Percentiles rank a stretch among this genome's conserved stretches.
Conservation (phyloP, 768 basidiomycete genomes). For the Clitopilus passeckerianus region DNA sequence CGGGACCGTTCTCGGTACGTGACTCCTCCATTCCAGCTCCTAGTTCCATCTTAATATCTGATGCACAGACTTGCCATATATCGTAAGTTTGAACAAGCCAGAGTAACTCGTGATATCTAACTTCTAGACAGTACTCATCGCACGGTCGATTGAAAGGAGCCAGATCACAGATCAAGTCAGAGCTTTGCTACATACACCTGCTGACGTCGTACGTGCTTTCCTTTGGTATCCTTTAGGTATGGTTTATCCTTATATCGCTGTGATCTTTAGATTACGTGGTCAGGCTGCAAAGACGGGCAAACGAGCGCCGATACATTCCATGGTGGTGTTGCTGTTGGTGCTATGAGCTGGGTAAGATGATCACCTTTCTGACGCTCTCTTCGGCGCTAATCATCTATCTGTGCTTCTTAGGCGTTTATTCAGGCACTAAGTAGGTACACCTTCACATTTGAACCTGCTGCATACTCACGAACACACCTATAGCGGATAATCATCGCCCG, state of each 20-base stretch:
- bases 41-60: neutral
- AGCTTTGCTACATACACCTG: constrained; percentile 48
- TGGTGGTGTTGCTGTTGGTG: constrained; percentile 63
- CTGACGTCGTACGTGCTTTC: constrained; percentile 56
- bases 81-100: constrained; percentile 24
- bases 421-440: constrained; percentile 35
- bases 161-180: constrained; percentile 28
- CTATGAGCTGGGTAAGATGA: constrained; percentile 69
- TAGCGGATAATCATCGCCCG: constrained; percentile 48
- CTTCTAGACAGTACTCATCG: constrained; percentile 47
- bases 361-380: neutral
- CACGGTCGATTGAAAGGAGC: constrained; percentile 46
- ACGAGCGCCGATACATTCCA: constrained; percentile 70
- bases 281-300: constrained; percentile 67
- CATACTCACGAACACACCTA: neutral
- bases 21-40: neutral
- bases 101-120: neutral
- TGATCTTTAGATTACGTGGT: constrained; percentile 55
- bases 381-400: neutral
- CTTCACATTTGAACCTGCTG: no score
- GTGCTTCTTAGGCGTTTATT: constrained; percentile 51
- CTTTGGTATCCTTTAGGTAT: neutral
- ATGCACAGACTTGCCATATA: constrained; percentile 40
- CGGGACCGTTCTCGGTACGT: constrained; percentile 45
- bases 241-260: neutral